Evolutionary conservation across 2,329 filamentous ascomycete species (phyloP), one percentile per base, ranked within the genome.

Genomic region (Didymella exigua): DNA sequence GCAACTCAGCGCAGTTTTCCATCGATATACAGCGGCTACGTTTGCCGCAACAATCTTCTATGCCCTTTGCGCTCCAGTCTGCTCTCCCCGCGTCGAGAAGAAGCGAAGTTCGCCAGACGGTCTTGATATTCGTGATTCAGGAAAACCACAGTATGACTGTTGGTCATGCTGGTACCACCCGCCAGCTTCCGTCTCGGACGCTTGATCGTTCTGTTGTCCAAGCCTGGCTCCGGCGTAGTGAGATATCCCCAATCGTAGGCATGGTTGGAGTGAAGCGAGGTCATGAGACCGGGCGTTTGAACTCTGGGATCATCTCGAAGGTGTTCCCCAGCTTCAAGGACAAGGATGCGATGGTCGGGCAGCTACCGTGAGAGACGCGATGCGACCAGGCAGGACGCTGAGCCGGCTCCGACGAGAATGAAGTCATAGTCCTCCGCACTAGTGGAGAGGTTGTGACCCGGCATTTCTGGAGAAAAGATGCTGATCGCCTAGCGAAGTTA

Each of bases 51-150:
- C 59, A 62, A 30, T 58, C 53, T 26, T 21, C 21, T 57, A 65
- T 63, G 18, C 55, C 51, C 11, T 54, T 23, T 43, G 55, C 45
- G 16, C 41, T 47, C 60, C 60, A 62, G 3, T 49, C 49, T 42
- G 43, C 52, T 46, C 37, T 60, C 4, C 62, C 50, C 2, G 40
- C 16, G 11, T 51, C 47, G 13, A 42, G 36, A 2, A 65, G 37
- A 40, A 65, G 59, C 31, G n/a, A 52, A 46, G 1, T 38, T 1
- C 8, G 57, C 62, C 0, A 65, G 2, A 33, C 59, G 59, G 42
- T 65, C 59, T 18, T 65, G 61, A 59, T 59, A 65, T 27, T 65
- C 61, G 16, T 49, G 26, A 16, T 59, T 63, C 4, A 61, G 61
- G 24, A 59, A 65, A 2, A 65, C 59, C 18, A 62, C 56, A 23